Conservation (phyloP, 1,284 basidiomycete species). For the Ganoderma meredithae region DNA sequence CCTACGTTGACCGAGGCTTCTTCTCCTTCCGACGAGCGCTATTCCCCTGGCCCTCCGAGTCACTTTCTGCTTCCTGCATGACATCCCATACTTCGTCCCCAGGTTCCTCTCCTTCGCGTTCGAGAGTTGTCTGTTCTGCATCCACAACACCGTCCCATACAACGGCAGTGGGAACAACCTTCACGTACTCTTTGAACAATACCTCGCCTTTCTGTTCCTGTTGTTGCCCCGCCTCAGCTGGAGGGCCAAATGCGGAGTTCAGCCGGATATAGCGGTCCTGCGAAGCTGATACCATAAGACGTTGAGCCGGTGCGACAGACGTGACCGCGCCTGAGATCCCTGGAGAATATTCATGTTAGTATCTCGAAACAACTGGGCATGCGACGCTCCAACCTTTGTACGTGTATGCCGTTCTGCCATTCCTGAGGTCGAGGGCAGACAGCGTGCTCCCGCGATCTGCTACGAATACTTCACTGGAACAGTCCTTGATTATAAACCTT, state of each 20-base stretch:
- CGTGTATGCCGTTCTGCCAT: slow-evolving; percentile 72
- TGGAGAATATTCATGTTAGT: slow-evolving; percentile 35
- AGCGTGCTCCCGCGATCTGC: slow-evolving; percentile 77
- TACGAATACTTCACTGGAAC: slow-evolving; percentile 75
- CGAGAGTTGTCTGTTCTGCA: slow-evolving; percentile 54
- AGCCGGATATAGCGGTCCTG: slow-evolving; percentile 80
- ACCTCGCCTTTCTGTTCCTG: slow-evolving; percentile 72
- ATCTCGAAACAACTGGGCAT: not conserved
- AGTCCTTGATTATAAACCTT: slow-evolving; percentile 2
- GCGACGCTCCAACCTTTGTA: slow-evolving; percentile 65
- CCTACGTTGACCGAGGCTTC: slow-evolving; percentile 28
- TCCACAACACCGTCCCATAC: slow-evolving; percentile 59
- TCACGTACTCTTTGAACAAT: slow-evolving; percentile 73
- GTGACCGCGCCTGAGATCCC: slow-evolving; percentile 74
- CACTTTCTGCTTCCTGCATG: slow-evolving; percentile 44
- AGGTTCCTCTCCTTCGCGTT: slow-evolving; percentile 46
- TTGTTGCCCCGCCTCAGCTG: slow-evolving; percentile 55
- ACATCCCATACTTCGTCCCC: slow-evolving; percentile 56
- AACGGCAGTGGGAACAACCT: slow-evolving; percentile 68
- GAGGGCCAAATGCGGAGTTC: slow-evolving; percentile 70
- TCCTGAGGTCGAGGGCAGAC: slow-evolving; percentile 78
- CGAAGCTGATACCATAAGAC: slow-evolving; percentile 63
- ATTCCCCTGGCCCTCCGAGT: slow-evolving; percentile 37
- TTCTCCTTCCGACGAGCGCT: slow-evolving; percentile 24
- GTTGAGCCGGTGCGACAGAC: slow-evolving; percentile 64